phyloP scores from a whole-genome alignment of 169 alveolate genomes.

The Plasmodium knowlesi region DNA sequence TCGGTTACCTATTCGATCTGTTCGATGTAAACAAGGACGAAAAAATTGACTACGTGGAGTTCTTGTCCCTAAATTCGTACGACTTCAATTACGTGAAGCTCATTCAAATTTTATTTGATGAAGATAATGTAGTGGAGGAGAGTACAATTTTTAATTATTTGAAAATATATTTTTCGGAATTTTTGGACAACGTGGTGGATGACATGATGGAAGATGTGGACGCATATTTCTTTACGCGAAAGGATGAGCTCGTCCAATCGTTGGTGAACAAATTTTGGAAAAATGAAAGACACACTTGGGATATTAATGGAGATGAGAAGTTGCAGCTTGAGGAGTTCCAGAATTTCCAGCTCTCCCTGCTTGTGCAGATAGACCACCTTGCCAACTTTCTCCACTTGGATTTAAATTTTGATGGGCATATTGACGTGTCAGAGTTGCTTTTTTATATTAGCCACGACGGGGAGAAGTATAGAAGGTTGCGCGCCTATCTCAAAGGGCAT shows the following conservation, averaged over 20 bases:
- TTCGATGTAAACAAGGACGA: slow-evolving; percentile 43
- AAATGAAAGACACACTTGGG: slow-evolving; percentile 20
- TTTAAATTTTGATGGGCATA: slow-evolving; percentile 16
- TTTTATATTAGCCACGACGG: slow-evolving; percentile 12
- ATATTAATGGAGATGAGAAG: slow-evolving; percentile 28
- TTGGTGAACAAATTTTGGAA: slow-evolving; percentile 2
- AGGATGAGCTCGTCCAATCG: background rate
- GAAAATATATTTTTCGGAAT: slow-evolving; percentile 31
- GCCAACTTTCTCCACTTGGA: slow-evolving; percentile 40
- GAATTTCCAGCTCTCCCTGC: slow-evolving; percentile 17
- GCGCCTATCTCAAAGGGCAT: background rate
- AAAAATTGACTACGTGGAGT: slow-evolving; percentile 39
- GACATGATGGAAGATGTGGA: background rate
- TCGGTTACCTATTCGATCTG: slow-evolving; percentile 14
- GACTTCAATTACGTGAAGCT: slow-evolving; percentile 29
- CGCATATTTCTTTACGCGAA: background rate
- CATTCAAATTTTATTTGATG: slow-evolving; percentile 25
- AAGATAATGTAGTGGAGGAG: background rate
- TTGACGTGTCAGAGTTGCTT: slow-evolving; percentile 34
- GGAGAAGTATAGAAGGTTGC: background rate
- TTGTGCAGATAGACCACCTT: slow-evolving; percentile 15
- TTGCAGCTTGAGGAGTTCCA: slow-evolving; percentile 52
- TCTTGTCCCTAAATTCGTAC: slow-evolving; percentile 48
- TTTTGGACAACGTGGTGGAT: slow-evolving; percentile 5
- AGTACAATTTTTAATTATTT: background rate